Percentiles rank a stretch among this genome's conserved stretches.
Evolutionary conservation across 371 early-diverging fungal genomes (phyloP).

Genomic region (Mortierella sp.): DNA sequence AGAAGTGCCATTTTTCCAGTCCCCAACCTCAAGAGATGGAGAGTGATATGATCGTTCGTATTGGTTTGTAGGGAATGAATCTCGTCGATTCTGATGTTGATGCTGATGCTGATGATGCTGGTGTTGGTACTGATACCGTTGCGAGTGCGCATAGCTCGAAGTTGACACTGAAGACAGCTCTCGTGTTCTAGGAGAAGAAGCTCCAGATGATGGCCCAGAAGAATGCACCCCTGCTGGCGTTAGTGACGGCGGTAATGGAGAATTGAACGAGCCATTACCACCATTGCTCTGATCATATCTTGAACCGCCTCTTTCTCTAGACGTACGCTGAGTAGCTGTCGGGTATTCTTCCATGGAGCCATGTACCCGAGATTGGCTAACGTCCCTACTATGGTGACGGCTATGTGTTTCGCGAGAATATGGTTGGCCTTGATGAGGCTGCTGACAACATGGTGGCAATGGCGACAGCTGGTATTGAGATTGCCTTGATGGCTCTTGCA

Average conservation of each 20-base stretch:
- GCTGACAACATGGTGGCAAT: slow-evolving; percentile 3
- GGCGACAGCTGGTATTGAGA: neutral
- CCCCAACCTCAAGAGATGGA: neutral
- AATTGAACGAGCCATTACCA: neutral
- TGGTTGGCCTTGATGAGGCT: slow-evolving; percentile 3
- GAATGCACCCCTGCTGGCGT: slow-evolving; percentile 15
- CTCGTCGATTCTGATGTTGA: slow-evolving; percentile 6
- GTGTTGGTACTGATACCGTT: slow-evolving; percentile 19
- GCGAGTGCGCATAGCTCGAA: slow-evolving; percentile 8
- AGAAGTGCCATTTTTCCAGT: too few relatives aligned
- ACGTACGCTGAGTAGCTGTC: neutral
- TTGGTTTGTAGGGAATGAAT: neutral
- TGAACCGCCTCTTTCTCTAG: neutral
- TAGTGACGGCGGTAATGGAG: slow-evolving; percentile 11
- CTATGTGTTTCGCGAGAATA: neutral
- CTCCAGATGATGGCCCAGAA: slow-evolving; percentile 30
- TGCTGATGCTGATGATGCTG: slow-evolving; percentile 18
- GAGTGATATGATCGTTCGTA: slow-evolving; percentile 4
- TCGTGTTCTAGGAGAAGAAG: slow-evolving; percentile 34
- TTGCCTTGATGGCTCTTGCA: neutral
- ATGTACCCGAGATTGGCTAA: neutral
- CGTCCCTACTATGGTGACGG: neutral
- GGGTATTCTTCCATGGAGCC: neutral
- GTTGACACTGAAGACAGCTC: slow-evolving; percentile 4
- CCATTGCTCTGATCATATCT: slow-evolving; percentile 4